Percentiles rank a stretch among this genome's conserved stretches.
These are phyloP conservation scores for Pseudogymnoascus sp. DNA, from an alignment of 2,329 filamentous ascomycete genomes.

Conservation along the genomic window DNA sequence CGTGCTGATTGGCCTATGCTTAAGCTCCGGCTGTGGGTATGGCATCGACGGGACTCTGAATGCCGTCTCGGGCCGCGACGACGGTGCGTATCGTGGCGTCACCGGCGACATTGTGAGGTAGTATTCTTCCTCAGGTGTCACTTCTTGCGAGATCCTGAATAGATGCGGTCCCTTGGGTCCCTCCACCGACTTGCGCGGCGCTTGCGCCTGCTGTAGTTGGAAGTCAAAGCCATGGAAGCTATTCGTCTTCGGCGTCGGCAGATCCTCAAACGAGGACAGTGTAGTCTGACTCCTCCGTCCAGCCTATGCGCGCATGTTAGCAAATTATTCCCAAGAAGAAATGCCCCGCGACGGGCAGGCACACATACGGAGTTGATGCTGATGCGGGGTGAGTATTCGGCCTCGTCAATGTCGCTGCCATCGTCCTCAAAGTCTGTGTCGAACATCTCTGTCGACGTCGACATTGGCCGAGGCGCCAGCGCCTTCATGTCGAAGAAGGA, in stretches of 20 bases:
- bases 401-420: slow-evolving; percentile 44
- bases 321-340: slow-evolving; percentile 16
- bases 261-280: slow-evolving; percentile 77
- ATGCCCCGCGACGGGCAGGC: background rate
- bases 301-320: slow-evolving; percentile 39
- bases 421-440: slow-evolving; percentile 67
- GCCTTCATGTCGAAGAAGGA: slow-evolving; percentile 54
- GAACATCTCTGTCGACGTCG: slow-evolving; percentile 67
- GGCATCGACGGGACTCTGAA: slow-evolving; percentile 14
- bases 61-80: slow-evolving; percentile 24
- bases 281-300: slow-evolving; percentile 74
- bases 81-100: slow-evolving; percentile 50
- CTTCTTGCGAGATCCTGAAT: slow-evolving; percentile 60
- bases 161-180: slow-evolving; percentile 81
- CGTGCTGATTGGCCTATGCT: slow-evolving; percentile 38
- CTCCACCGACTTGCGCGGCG: slow-evolving; percentile 52
- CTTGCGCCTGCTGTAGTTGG: slow-evolving; percentile 40
- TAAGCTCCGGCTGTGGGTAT: slow-evolving; percentile 19
- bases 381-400: slow-evolving; percentile 54
- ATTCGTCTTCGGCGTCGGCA: slow-evolving; percentile 55
- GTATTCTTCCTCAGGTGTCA: slow-evolving; percentile 31
- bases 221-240: slow-evolving; percentile 54
- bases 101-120: slow-evolving; percentile 65
- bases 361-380: slow-evolving; percentile 64
- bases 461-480: slow-evolving; percentile 49